Base-by-base conservation (phyloP, 371 early-diverging fungal species). In the Basidiobolus meristosporus region DNA sequence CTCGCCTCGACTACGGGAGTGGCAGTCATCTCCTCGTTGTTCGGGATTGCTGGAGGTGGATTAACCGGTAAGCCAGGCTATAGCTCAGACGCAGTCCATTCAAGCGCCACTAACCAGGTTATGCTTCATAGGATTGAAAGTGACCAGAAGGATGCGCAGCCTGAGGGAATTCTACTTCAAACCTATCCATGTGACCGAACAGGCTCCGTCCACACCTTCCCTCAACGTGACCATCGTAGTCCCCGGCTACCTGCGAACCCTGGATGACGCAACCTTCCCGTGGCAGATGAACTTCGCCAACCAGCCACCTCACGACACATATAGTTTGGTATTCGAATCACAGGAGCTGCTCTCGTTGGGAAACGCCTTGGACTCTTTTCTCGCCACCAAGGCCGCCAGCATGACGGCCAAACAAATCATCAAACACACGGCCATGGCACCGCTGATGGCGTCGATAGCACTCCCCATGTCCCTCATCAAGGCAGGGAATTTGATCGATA, bases 391-490 rank as follows among this genome's bases (percentile, higher is more conserved):
- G 42, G 83, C 87, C 7, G 71, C 88, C 2, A 62, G 67, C 3
- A 81, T 84, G 40, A 70, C 89, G 0, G 78, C 88, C 3, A 71
- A 79, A 40, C 84, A 90, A 52, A 80, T 84, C 7, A 67, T 92
- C 19, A 74, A 77, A 51, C 74, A 77, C 38, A 91, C 92, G 0
- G 77, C 90, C 21, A 59, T 96, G 35, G 72, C 77, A 14, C 70
- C 77, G 10, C 54, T 96, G 43, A 63, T 83, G 52, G 77, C 82
- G 30, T 88, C 90, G 7, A 65, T 93, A 15, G 72, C 85, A 2
- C 67, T 87, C 34, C 95, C 89, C 6, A 52, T 84, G 47, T 72
- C 73, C 63, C 52, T 77, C 45, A 57, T 84, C 53, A 83, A 86
- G 43, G 65, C 82, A 6, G 80, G 74, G 6, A 78, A 81, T 44